Evolutionary conservation across 305 asterid genomes (phyloP).

Genomic region (Euphrasia arctica): DNA sequence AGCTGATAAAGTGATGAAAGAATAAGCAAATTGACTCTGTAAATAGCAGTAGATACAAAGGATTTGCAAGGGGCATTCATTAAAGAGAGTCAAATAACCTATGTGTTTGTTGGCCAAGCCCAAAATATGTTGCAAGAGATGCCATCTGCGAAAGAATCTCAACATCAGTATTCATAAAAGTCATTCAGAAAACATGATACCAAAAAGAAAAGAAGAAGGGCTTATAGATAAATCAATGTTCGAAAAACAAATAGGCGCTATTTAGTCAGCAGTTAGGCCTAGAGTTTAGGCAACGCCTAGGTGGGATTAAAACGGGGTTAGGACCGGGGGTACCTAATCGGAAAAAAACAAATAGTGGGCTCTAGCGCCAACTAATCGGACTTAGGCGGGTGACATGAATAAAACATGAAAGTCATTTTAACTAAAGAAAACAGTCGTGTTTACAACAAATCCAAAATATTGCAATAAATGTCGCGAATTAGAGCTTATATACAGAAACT

Average conservation of each 20-base stretch:
- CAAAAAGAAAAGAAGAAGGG: too few relatives aligned
- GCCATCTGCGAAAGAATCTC: constrained; percentile 74
- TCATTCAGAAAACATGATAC: too few relatives aligned
- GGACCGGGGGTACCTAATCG: too few relatives aligned
- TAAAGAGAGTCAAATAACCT: constrained; percentile 42
- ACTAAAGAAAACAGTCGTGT: constrained; percentile 1
- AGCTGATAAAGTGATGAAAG: constrained; percentile 1
- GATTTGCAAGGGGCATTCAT: constrained; percentile 8
- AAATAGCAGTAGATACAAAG: background rate
- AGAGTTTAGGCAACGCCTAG: too few relatives aligned
- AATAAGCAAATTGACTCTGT: constrained; percentile 5
- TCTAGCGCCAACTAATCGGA: too few relatives aligned
- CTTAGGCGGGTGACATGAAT: too few relatives aligned
- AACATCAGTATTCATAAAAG: constrained; percentile 24
- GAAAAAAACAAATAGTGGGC: too few relatives aligned
- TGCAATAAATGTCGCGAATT: constrained; percentile 11
- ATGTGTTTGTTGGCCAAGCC: constrained; percentile 94
- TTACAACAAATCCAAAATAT: constrained; percentile 1
- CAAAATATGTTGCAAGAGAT: constrained; percentile 90
- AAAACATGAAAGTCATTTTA: background rate
- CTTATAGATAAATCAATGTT: too few relatives aligned
- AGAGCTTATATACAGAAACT: constrained; percentile 7
- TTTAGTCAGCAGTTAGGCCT: too few relatives aligned
- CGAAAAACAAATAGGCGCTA: too few relatives aligned
- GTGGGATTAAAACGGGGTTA: too few relatives aligned